Percentiles rank a stretch among this genome's conserved stretches.
These are phyloP conservation scores for Cladosporium sp. DNA, from an alignment of 2,329 filamentous ascomycete species.

Conservation along the genomic window DNA sequence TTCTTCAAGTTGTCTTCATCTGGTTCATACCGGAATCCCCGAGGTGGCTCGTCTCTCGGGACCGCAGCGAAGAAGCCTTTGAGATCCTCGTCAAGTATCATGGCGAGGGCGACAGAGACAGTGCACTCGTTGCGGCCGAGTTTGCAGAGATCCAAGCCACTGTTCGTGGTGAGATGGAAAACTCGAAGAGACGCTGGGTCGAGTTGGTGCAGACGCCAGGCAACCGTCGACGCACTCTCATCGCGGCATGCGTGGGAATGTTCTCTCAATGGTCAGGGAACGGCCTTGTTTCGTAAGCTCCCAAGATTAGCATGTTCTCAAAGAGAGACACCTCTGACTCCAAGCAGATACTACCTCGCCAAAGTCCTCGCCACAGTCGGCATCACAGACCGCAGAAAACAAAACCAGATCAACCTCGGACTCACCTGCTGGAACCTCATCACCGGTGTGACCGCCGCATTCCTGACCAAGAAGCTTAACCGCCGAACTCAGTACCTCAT, in stretches of 20 bases:
- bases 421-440: slow-evolving; percentile 12
- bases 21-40: slow-evolving; percentile 16
- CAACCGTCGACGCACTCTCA: slow-evolving; percentile 44
- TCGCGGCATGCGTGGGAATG: slow-evolving; percentile 2
- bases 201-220: slow-evolving; percentile 53
- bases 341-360: slow-evolving; percentile 26
- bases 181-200: slow-evolving; percentile 43
- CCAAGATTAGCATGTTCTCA: too few species aligned
- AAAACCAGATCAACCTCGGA: slow-evolving; percentile 32
- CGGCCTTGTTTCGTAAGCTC: slow-evolving; percentile 21
- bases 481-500: slow-evolving; percentile 19
- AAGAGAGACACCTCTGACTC: slow-evolving; percentile 47
- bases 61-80: slow-evolving; percentile 13
- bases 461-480: slow-evolving; percentile 7
- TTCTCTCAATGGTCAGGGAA: slow-evolving; percentile 8
- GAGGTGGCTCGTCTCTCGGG: slow-evolving; percentile 14
- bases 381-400: slow-evolving; percentile 23
- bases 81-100: slow-evolving; percentile 16
- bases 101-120: slow-evolving; percentile 32
- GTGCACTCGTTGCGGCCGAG: slow-evolving; percentile 59
- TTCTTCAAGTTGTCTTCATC: slow-evolving; percentile 20
- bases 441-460: slow-evolving; percentile 8
- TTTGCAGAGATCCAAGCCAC: slow-evolving; percentile 61
- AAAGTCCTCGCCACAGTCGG: slow-evolving; percentile 26
- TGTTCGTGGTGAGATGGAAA: slow-evolving; percentile 47